Conservation (phyloP, 345 rosid species). For the Gossypium turneri region DNA sequence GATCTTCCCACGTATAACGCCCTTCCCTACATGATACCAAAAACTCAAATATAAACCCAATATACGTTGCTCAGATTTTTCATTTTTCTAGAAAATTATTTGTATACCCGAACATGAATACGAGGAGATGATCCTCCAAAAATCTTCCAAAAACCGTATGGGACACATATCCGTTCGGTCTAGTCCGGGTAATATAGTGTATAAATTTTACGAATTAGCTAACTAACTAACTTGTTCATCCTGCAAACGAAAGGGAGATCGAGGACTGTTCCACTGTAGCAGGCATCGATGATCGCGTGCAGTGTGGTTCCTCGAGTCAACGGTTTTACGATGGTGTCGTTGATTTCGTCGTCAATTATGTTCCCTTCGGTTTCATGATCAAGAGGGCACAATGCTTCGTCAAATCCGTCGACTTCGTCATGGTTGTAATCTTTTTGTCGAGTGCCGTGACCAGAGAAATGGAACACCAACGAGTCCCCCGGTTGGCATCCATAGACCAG, state of each 20-base stretch:
- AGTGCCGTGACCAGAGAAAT: constrained; percentile 87
- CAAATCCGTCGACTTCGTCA: constrained; percentile 71
- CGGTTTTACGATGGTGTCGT: constrained; percentile 58
- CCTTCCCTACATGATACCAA: constrained; percentile 45
- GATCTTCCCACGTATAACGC: constrained; percentile 59
- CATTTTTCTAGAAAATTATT: no score
- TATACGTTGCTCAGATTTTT: no score
- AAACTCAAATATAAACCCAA: no score
- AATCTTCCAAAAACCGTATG: no score
- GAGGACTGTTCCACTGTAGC: constrained; percentile 61
- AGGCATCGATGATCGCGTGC: constrained; percentile 69
- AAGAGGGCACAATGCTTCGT: constrained; percentile 66
- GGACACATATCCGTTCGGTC: no score
- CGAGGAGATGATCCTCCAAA: no score
- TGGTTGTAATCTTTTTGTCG: constrained; percentile 40
- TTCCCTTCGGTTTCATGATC: constrained; percentile 70
- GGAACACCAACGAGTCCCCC: constrained; percentile 78
- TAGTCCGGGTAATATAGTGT: background rate
- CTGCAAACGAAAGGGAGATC: constrained; percentile 63
- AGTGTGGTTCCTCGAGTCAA: constrained; percentile 61
- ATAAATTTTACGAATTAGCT: background rate
- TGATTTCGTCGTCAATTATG: constrained; percentile 70
- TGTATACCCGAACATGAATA: no score
- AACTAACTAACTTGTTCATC: constrained; percentile 49
- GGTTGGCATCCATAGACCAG: constrained; percentile 59